These are phyloP conservation scores for Pisolithus marmoratus DNA, from an alignment of 768 basidiomycete species.

Conservation along the genomic window DNA sequence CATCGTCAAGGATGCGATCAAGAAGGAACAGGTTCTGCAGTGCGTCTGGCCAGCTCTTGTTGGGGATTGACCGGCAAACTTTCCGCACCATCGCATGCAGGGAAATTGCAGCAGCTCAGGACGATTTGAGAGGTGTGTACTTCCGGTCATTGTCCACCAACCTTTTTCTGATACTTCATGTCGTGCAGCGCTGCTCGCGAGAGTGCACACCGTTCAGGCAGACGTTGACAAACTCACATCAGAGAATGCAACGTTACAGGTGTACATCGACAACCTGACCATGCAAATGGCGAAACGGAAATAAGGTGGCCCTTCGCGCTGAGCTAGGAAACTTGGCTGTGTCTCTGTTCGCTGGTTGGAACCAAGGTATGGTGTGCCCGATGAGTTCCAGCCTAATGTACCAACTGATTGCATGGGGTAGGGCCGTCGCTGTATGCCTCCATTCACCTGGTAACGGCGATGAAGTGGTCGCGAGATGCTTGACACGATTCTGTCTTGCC, in stretches of 20 bases:
- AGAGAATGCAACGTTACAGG: constrained; percentile 77
- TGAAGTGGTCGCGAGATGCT: too few relatives aligned
- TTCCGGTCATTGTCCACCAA: neutral
- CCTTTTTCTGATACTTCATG: neutral
- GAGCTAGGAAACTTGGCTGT: too few relatives aligned
- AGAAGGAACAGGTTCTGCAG: constrained; percentile 76
- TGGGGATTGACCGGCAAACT: neutral
- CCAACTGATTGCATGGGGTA: too few relatives aligned
- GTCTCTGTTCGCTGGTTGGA: too few relatives aligned
- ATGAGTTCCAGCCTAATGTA: too few relatives aligned
- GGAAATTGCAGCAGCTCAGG: constrained; percentile 70
- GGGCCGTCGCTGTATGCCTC: too few relatives aligned
- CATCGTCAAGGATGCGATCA: constrained; percentile 68
- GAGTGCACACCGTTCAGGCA: constrained; percentile 63
- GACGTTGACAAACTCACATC: constrained; percentile 79
- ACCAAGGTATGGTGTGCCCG: too few relatives aligned
- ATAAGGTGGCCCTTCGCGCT: constrained; percentile 24
- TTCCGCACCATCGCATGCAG: constrained; percentile 31
- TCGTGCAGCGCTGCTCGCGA: constrained; percentile 52
- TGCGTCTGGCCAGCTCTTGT: constrained; percentile 31
- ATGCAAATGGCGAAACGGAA: constrained; percentile 81
- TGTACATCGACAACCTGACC: constrained; percentile 87
- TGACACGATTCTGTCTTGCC: too few relatives aligned
- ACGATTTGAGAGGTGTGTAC: constrained; percentile 66
- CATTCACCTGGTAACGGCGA: too few relatives aligned